Conservation (phyloP, 2,329 filamentous ascomycete genomes). For the Parastagonospora avenae region DNA sequence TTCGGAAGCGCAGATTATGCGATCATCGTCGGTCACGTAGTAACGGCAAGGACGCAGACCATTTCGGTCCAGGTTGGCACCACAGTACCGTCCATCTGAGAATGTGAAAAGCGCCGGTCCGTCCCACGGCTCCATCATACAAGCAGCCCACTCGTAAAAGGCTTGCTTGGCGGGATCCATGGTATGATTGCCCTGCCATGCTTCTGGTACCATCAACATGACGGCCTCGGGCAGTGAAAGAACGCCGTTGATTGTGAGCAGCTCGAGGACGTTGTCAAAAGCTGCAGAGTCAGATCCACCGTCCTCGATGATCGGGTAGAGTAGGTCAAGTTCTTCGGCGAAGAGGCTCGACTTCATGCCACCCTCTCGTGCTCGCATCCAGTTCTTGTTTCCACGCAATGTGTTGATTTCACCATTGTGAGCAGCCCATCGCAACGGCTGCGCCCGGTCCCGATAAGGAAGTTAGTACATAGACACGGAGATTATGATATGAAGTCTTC, state of each 20-base stretch:
- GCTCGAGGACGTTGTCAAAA: constrained; percentile 94
- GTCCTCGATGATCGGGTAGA: constrained; percentile 95
- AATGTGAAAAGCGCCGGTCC: constrained; percentile 96
- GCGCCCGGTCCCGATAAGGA: constrained; percentile 97
- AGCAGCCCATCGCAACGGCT: constrained; percentile 93
- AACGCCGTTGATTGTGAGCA: constrained; percentile 93
- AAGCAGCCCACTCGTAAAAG: constrained; percentile 98
- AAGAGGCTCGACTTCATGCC: constrained; percentile 93
- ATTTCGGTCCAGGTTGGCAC: constrained; percentile 95
- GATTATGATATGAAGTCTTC: too few relatives aligned
- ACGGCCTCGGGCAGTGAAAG: constrained; percentile 93
- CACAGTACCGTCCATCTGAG: constrained; percentile 93
- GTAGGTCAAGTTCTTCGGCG: constrained; percentile 84
- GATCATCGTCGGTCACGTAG: constrained; percentile 95
- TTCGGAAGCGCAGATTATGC: constrained; percentile 96
- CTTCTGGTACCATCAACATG: constrained; percentile 98
- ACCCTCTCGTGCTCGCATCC: constrained; percentile 97
- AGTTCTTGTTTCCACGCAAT: constrained; percentile 97
- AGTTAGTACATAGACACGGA: too few relatives aligned
- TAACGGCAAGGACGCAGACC: constrained; percentile 94
- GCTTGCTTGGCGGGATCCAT: constrained; percentile 96
- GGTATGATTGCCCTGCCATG: constrained; percentile 89
- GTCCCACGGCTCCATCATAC: constrained; percentile 99
- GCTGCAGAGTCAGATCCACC: constrained; percentile 96
- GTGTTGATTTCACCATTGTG: constrained; percentile 99